Percentiles rank a stretch among this genome's conserved stretches.
Conservation (phyloP, 108 stramenopile species). For the Cyclotella choctawhatcheeana region DNA sequence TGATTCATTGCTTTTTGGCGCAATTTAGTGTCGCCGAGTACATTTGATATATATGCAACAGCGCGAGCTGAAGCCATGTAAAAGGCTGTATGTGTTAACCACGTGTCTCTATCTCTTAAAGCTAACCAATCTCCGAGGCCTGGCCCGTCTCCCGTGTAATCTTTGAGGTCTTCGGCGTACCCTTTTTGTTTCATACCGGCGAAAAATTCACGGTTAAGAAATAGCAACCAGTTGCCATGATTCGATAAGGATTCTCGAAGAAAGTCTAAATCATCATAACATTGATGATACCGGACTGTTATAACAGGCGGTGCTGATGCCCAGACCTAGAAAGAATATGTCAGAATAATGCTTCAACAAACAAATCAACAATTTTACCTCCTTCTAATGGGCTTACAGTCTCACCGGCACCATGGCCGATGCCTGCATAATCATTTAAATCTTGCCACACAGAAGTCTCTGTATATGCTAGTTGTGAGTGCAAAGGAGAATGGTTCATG, state of each 20-base stretch:
- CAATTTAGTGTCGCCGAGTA: slow-evolving; percentile 14
- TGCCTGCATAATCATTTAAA: slow-evolving; percentile 40
- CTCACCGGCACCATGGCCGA: slow-evolving; percentile 43
- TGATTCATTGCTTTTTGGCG: background rate
- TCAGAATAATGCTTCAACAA: no score
- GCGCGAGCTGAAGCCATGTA: slow-evolving; percentile 36
- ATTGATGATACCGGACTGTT: slow-evolving; percentile 38
- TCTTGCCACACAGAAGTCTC: slow-evolving; percentile 43
- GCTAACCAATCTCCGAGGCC: slow-evolving; percentile 60
- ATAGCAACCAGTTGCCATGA: slow-evolving; percentile 27
- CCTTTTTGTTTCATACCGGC: slow-evolving; percentile 25
- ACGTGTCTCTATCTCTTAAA: slow-evolving; percentile 26
- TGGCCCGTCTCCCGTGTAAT: slow-evolving; percentile 12
- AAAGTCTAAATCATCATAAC: slow-evolving; percentile 33
- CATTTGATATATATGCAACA: slow-evolving; percentile 34
- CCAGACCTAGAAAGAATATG: slow-evolving; percentile 17
- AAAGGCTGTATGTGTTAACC: slow-evolving; percentile 35
- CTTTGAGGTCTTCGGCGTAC: slow-evolving; percentile 24
- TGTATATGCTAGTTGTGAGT: no score
- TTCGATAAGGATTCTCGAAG: slow-evolving; percentile 1
- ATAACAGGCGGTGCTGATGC: slow-evolving; percentile 41
- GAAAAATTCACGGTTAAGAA: slow-evolving; percentile 23
- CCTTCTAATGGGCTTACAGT: no score
- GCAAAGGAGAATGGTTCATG: no score
- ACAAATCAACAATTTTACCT: no score